Evolutionary conservation across 768 basidiomycete genomes (phyloP).

Genomic region (Leucosporidium yakuticum): DNA sequence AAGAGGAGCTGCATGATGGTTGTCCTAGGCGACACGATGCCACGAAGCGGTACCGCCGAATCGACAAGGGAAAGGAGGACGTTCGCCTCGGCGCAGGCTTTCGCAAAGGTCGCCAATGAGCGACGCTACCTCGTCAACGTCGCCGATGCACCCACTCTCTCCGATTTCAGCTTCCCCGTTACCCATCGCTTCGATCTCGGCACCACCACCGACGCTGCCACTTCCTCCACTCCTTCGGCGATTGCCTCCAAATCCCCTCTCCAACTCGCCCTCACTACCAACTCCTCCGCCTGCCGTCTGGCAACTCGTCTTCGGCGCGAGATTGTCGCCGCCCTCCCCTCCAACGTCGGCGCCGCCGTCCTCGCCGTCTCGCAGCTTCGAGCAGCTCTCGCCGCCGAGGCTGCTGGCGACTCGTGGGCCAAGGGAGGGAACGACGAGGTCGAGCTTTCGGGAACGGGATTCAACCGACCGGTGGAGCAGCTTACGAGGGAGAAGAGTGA

Average conservation of each 20-base stretch:
- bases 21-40: constrained; percentile 73
- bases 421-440: constrained; percentile 46
- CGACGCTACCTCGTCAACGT: constrained; percentile 71
- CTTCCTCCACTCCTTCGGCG: constrained; percentile 17
- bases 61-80: constrained; percentile 42
- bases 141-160: constrained; percentile 77
- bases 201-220: neutral
- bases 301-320: constrained; percentile 73
- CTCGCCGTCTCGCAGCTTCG: constrained; percentile 66
- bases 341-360: constrained; percentile 67
- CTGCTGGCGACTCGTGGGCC: constrained; percentile 42
- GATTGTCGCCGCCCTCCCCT: constrained; percentile 67
- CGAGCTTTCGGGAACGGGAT: constrained; percentile 31
- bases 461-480: constrained; percentile 47
- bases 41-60: constrained; percentile 44
- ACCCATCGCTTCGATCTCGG: constrained; percentile 68
- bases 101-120: constrained; percentile 55
- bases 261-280: constrained; percentile 76
- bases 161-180: constrained; percentile 82
- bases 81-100: constrained; percentile 52
- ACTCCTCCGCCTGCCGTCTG: constrained; percentile 82
- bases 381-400: constrained; percentile 48
- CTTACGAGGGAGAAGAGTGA: constrained; percentile 36
- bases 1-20: constrained; percentile 51
- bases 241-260: constrained; percentile 44